phyloP scores from a whole-genome alignment of 768 basidiomycete species.

The Suillus weaverae region DNA sequence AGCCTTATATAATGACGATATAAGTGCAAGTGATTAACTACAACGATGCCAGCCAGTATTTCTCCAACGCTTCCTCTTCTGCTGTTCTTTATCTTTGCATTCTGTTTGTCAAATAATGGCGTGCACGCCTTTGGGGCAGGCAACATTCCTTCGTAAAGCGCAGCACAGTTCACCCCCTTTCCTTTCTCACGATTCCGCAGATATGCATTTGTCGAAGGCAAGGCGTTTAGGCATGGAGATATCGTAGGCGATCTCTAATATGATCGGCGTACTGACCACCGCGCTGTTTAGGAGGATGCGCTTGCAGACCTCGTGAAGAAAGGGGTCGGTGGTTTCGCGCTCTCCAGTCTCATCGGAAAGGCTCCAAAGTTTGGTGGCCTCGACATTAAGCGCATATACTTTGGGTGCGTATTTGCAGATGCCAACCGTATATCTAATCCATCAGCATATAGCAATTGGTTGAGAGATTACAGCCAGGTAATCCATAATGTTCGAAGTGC shows the following conservation, averaged over 20 bases:
- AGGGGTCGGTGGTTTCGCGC: slow-evolving; percentile 55
- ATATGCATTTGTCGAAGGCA: slow-evolving; percentile 84
- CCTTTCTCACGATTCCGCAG: slow-evolving; percentile 33
- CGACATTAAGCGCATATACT: slow-evolving; percentile 83
- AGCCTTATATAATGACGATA: too few species aligned
- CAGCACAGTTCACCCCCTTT: not conserved
- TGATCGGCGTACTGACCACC: not conserved
- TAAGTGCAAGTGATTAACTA: too few species aligned
- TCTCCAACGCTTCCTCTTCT: slow-evolving; percentile 40
- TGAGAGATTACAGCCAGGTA: slow-evolving; percentile 84
- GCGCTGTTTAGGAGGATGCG: slow-evolving; percentile 60
- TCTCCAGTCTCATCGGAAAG: slow-evolving; percentile 55
- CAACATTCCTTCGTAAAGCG: slow-evolving; percentile 73
- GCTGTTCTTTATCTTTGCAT: slow-evolving; percentile 48
- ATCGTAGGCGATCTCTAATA: slow-evolving; percentile 51
- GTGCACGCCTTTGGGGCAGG: slow-evolving; percentile 82
- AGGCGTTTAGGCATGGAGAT: slow-evolving; percentile 87
- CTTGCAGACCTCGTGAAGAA: slow-evolving; percentile 62
- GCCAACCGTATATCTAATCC: not conserved
- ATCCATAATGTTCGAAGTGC: slow-evolving; percentile 2
- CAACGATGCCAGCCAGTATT: slow-evolving; percentile 24
- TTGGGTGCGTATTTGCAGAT: slow-evolving; percentile 51
- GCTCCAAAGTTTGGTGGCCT: slow-evolving; percentile 73
- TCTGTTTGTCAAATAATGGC: slow-evolving; percentile 56
- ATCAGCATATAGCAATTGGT: slow-evolving; percentile 63